Evolutionary conservation across 352 stramenopile species (phyloP).

Genomic region (Pythium apleroticum): DNA sequence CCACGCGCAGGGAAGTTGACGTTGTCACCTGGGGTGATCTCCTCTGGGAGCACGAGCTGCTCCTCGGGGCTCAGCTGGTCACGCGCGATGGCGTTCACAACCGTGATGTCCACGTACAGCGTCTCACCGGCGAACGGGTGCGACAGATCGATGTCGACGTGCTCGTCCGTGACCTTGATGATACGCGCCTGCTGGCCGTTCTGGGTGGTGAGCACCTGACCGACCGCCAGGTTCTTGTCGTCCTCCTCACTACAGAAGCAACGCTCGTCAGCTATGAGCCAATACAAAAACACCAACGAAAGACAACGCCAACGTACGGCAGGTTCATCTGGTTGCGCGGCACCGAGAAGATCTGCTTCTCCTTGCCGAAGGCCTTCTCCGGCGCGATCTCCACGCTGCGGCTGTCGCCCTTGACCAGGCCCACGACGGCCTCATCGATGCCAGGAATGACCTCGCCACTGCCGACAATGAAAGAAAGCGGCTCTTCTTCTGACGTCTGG

Average conservation of each 20-base stretch:
- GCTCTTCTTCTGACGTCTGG: slow-evolving; percentile 43
- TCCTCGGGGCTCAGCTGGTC: slow-evolving; percentile 48
- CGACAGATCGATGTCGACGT: slow-evolving; percentile 72
- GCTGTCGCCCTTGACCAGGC: slow-evolving; percentile 58
- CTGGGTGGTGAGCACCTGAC: slow-evolving; percentile 56
- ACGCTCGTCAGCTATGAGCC: neutral
- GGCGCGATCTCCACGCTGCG: slow-evolving; percentile 67
- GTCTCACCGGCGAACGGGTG: slow-evolving; percentile 81
- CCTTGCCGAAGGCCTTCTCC: slow-evolving; percentile 62
- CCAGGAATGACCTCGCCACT: slow-evolving; percentile 66
- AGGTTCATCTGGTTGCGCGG: slow-evolving; percentile 75
- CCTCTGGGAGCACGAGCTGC: slow-evolving; percentile 70
- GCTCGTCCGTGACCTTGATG: slow-evolving; percentile 65
- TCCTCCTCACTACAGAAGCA: slow-evolving; percentile 46
- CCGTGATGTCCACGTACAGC: slow-evolving; percentile 65
- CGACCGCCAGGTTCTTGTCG: slow-evolving; percentile 63
- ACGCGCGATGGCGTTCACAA: slow-evolving; percentile 59
- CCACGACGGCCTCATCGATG: slow-evolving; percentile 70
- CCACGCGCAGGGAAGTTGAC: slow-evolving; percentile 61
- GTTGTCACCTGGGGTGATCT: slow-evolving; percentile 64
- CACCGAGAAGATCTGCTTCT: slow-evolving; percentile 64
- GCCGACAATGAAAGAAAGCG: slow-evolving; percentile 72
- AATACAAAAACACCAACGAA: neutral
- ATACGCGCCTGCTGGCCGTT: slow-evolving; percentile 63
- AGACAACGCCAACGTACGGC: slow-evolving; percentile 24